Evolutionary conservation across 192 early-diverging fungal species (phyloP).

Genomic region (Phlyctochytrium bullatum): DNA sequence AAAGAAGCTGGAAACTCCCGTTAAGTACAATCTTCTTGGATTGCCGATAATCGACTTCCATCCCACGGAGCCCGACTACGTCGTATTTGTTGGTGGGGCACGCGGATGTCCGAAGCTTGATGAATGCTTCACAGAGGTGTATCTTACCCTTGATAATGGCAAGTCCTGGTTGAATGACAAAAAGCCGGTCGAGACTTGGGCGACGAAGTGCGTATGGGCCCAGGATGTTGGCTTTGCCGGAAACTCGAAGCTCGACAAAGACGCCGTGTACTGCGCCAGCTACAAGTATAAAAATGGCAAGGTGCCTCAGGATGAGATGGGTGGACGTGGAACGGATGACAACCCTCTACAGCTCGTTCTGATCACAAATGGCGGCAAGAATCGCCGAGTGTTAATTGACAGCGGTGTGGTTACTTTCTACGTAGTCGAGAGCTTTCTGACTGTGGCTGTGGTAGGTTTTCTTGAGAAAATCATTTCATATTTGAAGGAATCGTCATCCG

Average conservation of each 20-base stretch:
- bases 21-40: slow-evolving; percentile 63
- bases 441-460: slow-evolving; percentile 64
- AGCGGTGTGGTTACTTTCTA: slow-evolving; percentile 74
- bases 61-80: slow-evolving; percentile 81
- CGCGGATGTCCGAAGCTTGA: slow-evolving; percentile 29
- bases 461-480: neutral
- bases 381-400: slow-evolving; percentile 52
- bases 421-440: slow-evolving; percentile 73
- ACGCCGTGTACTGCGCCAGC: slow-evolving; percentile 72
- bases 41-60: slow-evolving; percentile 84
- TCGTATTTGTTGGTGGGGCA: slow-evolving; percentile 74
- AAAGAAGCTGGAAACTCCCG: slow-evolving; percentile 47
- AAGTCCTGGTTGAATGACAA: slow-evolving; percentile 54
- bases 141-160: slow-evolving; percentile 70
- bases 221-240: slow-evolving; percentile 16
- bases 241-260: slow-evolving; percentile 44
- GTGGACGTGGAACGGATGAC: slow-evolving; percentile 31
- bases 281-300: slow-evolving; percentile 63
- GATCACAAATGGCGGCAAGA: slow-evolving; percentile 54
- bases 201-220: slow-evolving; percentile 78
- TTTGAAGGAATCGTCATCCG: slow-evolving; percentile 31
- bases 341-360: slow-evolving; percentile 73
- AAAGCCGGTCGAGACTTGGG: slow-evolving; percentile 72
- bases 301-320: slow-evolving; percentile 54
- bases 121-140: slow-evolving; percentile 70